These are phyloP conservation scores for Silene coronaria DNA, from an alignment of 179 eudicot species.

Conservation along the genomic window DNA sequence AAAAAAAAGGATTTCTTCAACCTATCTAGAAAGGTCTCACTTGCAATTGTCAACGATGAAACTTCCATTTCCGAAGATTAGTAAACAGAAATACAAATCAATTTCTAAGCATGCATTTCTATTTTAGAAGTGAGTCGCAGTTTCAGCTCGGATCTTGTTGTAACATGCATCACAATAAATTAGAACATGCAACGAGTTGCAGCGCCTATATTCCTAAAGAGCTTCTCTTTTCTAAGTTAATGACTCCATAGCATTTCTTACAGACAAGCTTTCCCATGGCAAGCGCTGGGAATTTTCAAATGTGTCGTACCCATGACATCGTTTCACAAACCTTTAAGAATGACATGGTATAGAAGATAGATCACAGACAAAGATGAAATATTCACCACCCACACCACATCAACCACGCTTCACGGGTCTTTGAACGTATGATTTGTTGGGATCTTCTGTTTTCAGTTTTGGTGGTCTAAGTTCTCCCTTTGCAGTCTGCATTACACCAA, in stretches of 20 bases:
- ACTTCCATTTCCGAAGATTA: too few relatives aligned
- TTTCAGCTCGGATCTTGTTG: neutral
- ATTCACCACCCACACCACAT: neutral
- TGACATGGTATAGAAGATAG: conserved; percentile 11
- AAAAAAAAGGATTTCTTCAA: too few relatives aligned
- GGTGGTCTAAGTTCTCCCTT: conserved; percentile 98
- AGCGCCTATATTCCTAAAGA: neutral
- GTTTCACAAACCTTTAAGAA: conserved; percentile 11
- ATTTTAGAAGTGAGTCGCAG: neutral
- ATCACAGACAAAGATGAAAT: neutral
- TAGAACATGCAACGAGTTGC: neutral
- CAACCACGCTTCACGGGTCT: conserved; percentile 86
- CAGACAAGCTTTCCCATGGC: conserved; percentile 5
- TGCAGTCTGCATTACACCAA: conserved; percentile 46
- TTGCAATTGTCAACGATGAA: too few relatives aligned
- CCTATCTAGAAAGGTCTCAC: too few relatives aligned
- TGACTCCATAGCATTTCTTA: conserved; percentile 4
- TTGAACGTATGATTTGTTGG: conserved; percentile 94
- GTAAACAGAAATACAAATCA: neutral
- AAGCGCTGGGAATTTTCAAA: neutral
- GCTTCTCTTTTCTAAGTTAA: neutral
- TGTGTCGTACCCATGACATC: neutral
- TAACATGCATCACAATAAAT: neutral
- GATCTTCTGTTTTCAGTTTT: conserved; percentile 98
- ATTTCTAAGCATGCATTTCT: neutral